These are phyloP conservation scores for Mrakia hoshinonis DNA, from an alignment of 768 basidiomycete genomes.

Conservation along the genomic window DNA sequence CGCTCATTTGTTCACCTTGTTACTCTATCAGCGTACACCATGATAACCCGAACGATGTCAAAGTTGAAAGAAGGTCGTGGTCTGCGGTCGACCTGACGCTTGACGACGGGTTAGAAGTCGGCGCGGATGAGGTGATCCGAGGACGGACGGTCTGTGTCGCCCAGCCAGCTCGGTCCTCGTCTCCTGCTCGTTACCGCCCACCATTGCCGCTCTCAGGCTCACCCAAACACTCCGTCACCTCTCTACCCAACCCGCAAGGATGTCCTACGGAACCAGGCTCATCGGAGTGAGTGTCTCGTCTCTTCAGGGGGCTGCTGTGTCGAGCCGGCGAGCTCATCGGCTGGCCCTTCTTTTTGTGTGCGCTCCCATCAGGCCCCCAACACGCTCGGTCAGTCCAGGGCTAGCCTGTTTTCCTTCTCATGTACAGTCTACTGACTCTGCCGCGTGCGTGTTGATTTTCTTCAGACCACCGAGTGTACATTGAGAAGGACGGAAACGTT, in stretches of 20 bases:
- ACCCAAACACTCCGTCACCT: slow-evolving; percentile 26
- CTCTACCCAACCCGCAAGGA: slow-evolving; percentile 9
- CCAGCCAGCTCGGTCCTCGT: neutral
- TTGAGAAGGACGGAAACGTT: slow-evolving; percentile 75
- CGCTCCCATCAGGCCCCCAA: slow-evolving; percentile 53
- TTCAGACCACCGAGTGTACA: slow-evolving; percentile 86
- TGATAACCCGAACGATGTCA: too few relatives aligned
- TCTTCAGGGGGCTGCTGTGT: neutral
- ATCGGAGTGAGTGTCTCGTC: slow-evolving; percentile 46
- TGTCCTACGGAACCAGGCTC: slow-evolving; percentile 57
- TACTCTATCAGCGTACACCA: too few relatives aligned
- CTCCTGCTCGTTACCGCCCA: slow-evolving; percentile 16
- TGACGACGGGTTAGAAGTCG: neutral
- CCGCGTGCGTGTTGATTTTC: neutral
- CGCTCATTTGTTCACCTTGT: neutral
- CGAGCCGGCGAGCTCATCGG: neutral
- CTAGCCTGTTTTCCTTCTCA: neutral
- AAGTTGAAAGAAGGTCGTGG: too few relatives aligned
- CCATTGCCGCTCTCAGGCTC: slow-evolving; percentile 24
- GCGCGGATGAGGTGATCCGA: neutral
- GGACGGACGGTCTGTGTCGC: neutral
- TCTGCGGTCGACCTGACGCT: too few relatives aligned
- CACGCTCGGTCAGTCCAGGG: slow-evolving; percentile 72
- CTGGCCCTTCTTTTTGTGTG: slow-evolving; percentile 9
- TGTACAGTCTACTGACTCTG: neutral